Conservation (phyloP, 2,329 filamentous ascomycete species). For the Ustulina deusta region DNA sequence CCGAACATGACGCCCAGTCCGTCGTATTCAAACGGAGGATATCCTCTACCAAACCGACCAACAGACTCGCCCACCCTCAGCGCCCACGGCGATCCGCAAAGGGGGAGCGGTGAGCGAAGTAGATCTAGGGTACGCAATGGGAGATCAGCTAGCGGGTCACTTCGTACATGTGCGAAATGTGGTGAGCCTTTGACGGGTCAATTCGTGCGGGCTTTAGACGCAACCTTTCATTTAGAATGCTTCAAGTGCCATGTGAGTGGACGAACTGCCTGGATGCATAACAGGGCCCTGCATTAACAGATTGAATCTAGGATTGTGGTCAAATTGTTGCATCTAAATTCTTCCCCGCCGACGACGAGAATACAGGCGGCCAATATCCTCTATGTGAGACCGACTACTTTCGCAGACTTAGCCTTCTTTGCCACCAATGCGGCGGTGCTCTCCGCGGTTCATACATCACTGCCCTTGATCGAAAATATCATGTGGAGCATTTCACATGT, state of each 20-base stretch:
- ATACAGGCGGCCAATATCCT: constrained; percentile 87
- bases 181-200: constrained; percentile 89
- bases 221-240: constrained; percentile 96
- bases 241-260: constrained; percentile 91
- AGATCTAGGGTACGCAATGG: constrained; percentile 66
- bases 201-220: constrained; percentile 92
- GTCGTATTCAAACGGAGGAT: constrained; percentile 48
- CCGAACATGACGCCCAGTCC: constrained; percentile 52
- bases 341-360: constrained; percentile 94
- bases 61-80: constrained; percentile 55
- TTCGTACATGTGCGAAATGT: constrained; percentile 86
- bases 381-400: constrained; percentile 99
- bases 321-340: constrained; percentile 99
- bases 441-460: constrained; percentile 98
- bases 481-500: constrained; percentile 99
- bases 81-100: constrained; percentile 59
- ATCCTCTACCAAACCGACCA: constrained; percentile 47
- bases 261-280: constrained; percentile 18
- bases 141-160: constrained; percentile 68
- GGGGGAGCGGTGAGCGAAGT: constrained; percentile 69
- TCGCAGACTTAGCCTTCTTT: constrained; percentile 87
- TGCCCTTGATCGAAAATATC: constrained; percentile 96
- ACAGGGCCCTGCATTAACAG: constrained; percentile 26
- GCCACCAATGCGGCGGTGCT: constrained; percentile 90
- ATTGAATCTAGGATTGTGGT: constrained; percentile 80